These are phyloP conservation scores for Trichoderma pleuroti DNA, from an alignment of 2,329 filamentous ascomycete genomes.

Conservation along the genomic window DNA sequence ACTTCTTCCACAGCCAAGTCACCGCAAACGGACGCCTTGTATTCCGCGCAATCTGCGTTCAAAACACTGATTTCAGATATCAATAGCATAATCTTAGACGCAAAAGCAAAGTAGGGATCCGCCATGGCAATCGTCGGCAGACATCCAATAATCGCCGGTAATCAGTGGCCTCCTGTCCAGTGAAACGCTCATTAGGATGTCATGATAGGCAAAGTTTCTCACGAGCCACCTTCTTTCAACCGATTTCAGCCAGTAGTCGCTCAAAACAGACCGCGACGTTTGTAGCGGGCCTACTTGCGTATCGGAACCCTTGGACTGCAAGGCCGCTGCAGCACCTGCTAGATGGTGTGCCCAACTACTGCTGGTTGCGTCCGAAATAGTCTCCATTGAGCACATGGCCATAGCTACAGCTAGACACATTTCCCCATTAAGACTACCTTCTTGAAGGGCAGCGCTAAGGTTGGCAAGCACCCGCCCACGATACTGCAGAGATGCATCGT, in stretches of 20 bases:
- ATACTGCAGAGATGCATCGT: neutral
- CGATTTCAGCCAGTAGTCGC: neutral
- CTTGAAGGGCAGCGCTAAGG: neutral
- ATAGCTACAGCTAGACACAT: neutral
- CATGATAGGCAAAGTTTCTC: slow-evolving; percentile 5
- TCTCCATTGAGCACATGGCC: slow-evolving; percentile 4
- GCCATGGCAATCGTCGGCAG: neutral
- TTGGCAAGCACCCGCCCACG: neutral
- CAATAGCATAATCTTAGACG: neutral
- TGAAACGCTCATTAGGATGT: slow-evolving; percentile 1
- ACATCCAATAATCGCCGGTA: neutral
- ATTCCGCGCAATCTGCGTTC: slow-evolving; percentile 2
- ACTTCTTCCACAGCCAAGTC: neutral
- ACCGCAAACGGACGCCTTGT: neutral
- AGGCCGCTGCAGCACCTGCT: neutral
- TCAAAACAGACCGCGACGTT: neutral
- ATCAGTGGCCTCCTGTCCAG: neutral
- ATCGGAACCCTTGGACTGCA: neutral
- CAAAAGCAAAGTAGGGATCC: neutral
- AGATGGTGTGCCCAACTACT: slow-evolving; percentile 3
- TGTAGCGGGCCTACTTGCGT: neutral
- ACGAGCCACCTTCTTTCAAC: slow-evolving; percentile 1
- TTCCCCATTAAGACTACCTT: neutral
- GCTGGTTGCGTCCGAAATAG: neutral
- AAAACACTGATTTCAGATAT: slow-evolving; percentile 2